Evolutionary conservation across 768 basidiomycete genomes (phyloP), one percentile per base, ranked within the genome.

Genomic region (Lactarius quietus): DNA sequence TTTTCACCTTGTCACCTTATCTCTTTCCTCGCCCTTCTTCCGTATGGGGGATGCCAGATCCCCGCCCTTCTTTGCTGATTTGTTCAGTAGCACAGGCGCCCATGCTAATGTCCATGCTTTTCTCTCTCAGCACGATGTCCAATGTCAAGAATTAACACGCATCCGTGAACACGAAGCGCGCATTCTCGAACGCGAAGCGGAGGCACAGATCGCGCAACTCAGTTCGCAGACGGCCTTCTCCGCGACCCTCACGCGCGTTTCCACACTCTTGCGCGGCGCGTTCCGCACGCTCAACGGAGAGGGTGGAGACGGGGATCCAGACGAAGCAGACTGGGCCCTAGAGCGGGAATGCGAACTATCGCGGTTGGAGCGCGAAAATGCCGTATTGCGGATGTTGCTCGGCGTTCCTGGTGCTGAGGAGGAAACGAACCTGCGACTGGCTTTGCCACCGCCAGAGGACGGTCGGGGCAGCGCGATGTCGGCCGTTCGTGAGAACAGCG

Each of bases 321-420:
- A 72, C 61, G 74, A 72, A 2, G 80, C 83, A n/a, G 92, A 96
- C 66, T 84, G 87, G 79, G 87, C 92, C 1, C 75, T 99, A 67
- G 92, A 95, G 71, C 81, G 95, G 66, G 97, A 98, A 74, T 88
- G 87, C 72, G 96, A 99, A 77, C 84, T 99, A 3, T 84, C 86
- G 36, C 82, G 94, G 58, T 78, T 99, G 45, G 88, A 95, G 76
- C 84, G 82, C 69, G 96, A 99, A 80, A 98, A 99, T 73, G 83
- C 84, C 59, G 83, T 90, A 68, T 77, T 99, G 67, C 82, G 89
- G 70, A 81, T 85, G 63, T 78, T 98, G 79, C 74, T 93, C 66
- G 86, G 84, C 1, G 74, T 87, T 20, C 78, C 77, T 0, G 70
- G 78, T 8, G 68, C 61, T 28, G 71, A 67, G 28, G 63, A 65